A percentile compares a stretch with the other conserved stretches of the same genome.
These are phyloP conservation scores for Phytomonas francai DNA, from an alignment of 208 protist genomes.

Conservation along the genomic window DNA sequence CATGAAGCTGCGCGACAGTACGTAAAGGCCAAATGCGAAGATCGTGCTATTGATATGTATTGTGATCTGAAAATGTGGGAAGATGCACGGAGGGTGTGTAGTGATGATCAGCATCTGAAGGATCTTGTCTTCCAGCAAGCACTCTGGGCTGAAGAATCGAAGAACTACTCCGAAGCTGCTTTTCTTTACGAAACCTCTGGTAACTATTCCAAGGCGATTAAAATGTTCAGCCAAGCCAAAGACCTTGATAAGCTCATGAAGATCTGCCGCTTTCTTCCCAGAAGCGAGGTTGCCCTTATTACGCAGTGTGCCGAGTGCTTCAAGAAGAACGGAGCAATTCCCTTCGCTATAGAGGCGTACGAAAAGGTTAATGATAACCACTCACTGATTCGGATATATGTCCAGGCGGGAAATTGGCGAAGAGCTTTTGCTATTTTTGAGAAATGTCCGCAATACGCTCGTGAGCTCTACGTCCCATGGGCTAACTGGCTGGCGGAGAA, in stretches of 20 bases:
- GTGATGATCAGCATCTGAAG: conserved; percentile 78
- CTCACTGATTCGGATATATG: conserved; percentile 85
- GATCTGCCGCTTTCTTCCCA: conserved; percentile 73
- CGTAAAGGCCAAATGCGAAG: conserved; percentile 64
- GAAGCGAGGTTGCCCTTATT: conserved; percentile 79
- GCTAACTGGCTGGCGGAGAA: conserved; percentile 93
- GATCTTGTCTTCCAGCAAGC: conserved; percentile 91
- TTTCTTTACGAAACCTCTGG: conserved; percentile 87
- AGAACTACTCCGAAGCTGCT: conserved; percentile 84
- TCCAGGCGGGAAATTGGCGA: conserved; percentile 86
- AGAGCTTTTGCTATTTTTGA: conserved; percentile 86
- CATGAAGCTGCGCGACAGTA: conserved; percentile 87
- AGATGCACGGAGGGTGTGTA: conserved; percentile 86
- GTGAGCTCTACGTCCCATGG: conserved; percentile 95
- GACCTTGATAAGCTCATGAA: conserved; percentile 85
- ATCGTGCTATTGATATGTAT: conserved; percentile 91
- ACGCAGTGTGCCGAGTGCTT: conserved; percentile 85
- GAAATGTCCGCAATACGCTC: conserved; percentile 61
- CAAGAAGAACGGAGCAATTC: conserved; percentile 53
- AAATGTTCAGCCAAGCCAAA: conserved; percentile 80
- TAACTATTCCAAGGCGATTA: conserved; percentile 78
- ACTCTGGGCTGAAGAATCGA: conserved; percentile 87
- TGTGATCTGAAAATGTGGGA: conserved; percentile 93
- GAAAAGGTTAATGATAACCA: conserved; percentile 84
- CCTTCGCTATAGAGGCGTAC: conserved; percentile 88